Evolutionary conservation across 2,329 filamentous ascomycete species (phyloP).

Genomic region (Neurospora sp.): DNA sequence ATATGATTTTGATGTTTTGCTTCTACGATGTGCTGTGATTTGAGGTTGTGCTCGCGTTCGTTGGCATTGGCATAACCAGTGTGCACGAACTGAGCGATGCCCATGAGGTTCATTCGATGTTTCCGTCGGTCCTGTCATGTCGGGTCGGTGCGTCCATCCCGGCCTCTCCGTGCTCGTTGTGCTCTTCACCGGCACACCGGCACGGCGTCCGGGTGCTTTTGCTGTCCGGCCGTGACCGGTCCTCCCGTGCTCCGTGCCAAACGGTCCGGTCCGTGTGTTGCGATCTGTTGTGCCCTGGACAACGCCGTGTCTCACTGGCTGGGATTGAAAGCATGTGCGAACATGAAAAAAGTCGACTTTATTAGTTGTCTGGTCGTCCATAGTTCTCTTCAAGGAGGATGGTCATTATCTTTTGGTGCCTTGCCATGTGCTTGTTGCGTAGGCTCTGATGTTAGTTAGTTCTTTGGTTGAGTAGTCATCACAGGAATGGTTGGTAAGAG

Average conservation of each 20-base stretch:
- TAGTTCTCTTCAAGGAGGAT: not conserved
- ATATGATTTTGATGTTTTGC: constrained; percentile 2
- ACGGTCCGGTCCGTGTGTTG: not conserved
- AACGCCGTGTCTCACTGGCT: not conserved
- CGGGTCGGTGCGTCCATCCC: not conserved
- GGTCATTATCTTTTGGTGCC: not conserved
- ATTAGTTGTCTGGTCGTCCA: not conserved
- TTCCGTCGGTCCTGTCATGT: not conserved
- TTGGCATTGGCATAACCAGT: not conserved
- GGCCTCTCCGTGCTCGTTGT: not conserved
- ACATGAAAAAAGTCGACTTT: not conserved
- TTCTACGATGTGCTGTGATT: not conserved
- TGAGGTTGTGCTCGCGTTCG: no score
- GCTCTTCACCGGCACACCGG: not conserved
- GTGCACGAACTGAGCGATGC: not conserved
- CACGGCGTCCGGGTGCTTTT: not conserved
- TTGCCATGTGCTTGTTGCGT: not conserved
- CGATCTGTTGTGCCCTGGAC: not conserved
- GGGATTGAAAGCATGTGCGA: not conserved
- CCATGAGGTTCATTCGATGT: not conserved
- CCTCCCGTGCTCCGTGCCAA: not conserved
- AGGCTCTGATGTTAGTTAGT: not conserved
- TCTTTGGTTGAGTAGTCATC: not conserved
- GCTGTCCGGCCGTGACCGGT: not conserved
- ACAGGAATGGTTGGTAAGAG: not conserved